Conservation (phyloP, 352 stramenopile genomes). For the Phytophthora colocasiae region DNA sequence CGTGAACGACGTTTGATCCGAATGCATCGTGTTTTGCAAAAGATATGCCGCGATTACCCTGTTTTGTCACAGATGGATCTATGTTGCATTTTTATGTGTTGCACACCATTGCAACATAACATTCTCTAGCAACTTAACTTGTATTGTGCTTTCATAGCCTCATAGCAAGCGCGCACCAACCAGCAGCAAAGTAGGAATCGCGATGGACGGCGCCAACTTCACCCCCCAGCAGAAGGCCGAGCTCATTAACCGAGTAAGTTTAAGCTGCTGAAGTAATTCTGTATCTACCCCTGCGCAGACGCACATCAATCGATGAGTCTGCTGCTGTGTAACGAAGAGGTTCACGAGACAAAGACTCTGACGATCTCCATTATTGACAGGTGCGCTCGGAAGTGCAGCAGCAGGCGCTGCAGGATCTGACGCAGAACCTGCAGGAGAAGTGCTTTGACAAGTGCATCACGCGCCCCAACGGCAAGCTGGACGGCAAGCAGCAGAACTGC, state of each 20-base stretch:
- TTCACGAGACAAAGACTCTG: not conserved
- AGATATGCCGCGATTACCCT: not conserved
- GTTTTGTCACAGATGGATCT: not conserved
- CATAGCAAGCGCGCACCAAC: conserved; percentile 17
- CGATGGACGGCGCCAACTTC: conserved; percentile 82
- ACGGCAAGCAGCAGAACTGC: conserved; percentile 93
- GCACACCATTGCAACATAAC: too few species aligned
- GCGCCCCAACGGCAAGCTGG: conserved; percentile 79
- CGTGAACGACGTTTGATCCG: too few species aligned
- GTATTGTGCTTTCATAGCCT: not conserved
- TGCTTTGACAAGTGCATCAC: conserved; percentile 93
- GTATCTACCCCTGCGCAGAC: too few species aligned
- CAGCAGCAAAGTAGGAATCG: conserved; percentile 13
- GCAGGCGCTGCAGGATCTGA: conserved; percentile 87
- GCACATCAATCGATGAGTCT: too few species aligned
- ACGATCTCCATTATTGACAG: conserved; percentile 38
- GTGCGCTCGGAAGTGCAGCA: conserved; percentile 85
- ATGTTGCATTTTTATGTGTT: too few species aligned
- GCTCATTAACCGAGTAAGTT: conserved; percentile 79
- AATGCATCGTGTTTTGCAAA: too few species aligned
- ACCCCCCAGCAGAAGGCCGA: conserved; percentile 87
- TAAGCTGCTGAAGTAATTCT: not conserved
- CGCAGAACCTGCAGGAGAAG: conserved; percentile 89
- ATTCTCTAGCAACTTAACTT: too few species aligned
- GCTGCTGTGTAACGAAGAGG: not conserved